phyloP scores from a whole-genome alignment of 2,329 filamentous ascomycete genomes.

The Chrysoporthe austroafricana region DNA sequence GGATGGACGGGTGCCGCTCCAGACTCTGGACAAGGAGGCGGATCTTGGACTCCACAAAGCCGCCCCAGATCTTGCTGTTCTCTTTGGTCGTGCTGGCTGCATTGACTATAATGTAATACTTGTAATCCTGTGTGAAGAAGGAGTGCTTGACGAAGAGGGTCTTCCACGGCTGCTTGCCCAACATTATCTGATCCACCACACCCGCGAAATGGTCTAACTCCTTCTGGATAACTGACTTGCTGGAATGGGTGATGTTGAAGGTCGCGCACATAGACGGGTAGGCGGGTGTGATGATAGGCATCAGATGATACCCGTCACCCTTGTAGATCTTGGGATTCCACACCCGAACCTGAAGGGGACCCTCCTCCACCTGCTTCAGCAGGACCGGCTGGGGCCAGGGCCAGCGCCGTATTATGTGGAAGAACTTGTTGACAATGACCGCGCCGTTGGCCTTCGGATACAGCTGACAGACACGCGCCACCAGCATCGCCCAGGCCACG shows the following conservation, averaged over 20 bases:
- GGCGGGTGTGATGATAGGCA: conserved; percentile 97
- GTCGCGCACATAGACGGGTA: conserved; percentile 98
- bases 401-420: conserved; percentile 88
- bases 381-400: conserved; percentile 93
- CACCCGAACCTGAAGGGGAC: conserved; percentile 78
- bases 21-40: conserved; percentile 82
- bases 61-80: conserved; percentile 84
- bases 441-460: conserved; percentile 92
- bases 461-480: conserved; percentile 92
- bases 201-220: conserved; percentile 80
- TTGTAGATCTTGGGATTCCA: conserved; percentile 89
- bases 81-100: conserved; percentile 83
- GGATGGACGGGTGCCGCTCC: conserved; percentile 79
- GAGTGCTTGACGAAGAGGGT: conserved; percentile 87
- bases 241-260: conserved; percentile 88
- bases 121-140: conserved; percentile 92
- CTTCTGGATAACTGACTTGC: conserved; percentile 79
- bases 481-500: conserved; percentile 97
- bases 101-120: conserved; percentile 91
- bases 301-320: conserved; percentile 82
- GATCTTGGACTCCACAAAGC: conserved; percentile 91
- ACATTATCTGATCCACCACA: conserved; percentile 79
- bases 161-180: conserved; percentile 78
- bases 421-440: conserved; percentile 91
- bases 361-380: conserved; percentile 84